phyloP scores from a whole-genome alignment of 2,329 filamentous ascomycete genomes.

The Pseudohalonectria lignicola region DNA sequence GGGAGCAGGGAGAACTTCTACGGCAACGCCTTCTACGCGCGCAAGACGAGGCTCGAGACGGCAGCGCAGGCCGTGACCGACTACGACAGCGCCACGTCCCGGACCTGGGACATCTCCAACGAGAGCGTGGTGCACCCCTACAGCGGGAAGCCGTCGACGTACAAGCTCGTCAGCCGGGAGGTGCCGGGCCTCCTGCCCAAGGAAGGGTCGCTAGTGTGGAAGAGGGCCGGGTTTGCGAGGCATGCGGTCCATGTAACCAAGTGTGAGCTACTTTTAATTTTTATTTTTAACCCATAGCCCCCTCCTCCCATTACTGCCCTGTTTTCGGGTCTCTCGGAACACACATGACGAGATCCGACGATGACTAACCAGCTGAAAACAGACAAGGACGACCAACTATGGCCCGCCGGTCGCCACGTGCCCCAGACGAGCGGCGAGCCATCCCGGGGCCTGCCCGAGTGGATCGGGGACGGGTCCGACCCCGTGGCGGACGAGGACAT shows the following conservation, averaged over 20 bases:
- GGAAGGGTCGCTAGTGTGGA: constrained; percentile 74
- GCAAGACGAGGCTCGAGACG: constrained; percentile 69
- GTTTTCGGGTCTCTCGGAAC: too few relatives aligned
- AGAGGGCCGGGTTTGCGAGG: constrained; percentile 76
- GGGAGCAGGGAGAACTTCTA: constrained; percentile 77
- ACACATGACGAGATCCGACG: too few relatives aligned
- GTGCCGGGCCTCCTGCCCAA: constrained; percentile 71
- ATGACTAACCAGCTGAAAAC: constrained; percentile 5
- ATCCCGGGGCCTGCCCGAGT: constrained; percentile 59
- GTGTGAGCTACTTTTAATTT: constrained; percentile 43
- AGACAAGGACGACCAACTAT: constrained; percentile 74
- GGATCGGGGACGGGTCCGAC: constrained; percentile 61
- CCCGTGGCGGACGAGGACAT: constrained; percentile 73
- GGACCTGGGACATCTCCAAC: constrained; percentile 89
- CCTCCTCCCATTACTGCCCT: too few relatives aligned
- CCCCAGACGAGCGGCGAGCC: constrained; percentile 78
- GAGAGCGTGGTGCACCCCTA: constrained; percentile 74
- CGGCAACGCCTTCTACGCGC: constrained; percentile 82
- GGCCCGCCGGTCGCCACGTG: constrained; percentile 78
- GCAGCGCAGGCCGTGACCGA: constrained; percentile 60
- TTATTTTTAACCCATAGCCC: background rate
- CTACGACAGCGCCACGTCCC: constrained; percentile 67
- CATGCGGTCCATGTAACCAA: constrained; percentile 84
- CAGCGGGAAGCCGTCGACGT: constrained; percentile 73
- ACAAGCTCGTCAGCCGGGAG: constrained; percentile 84